Conservation (phyloP, 192 early-diverging fungal genomes). For the Funneliformis geosporum region DNA sequence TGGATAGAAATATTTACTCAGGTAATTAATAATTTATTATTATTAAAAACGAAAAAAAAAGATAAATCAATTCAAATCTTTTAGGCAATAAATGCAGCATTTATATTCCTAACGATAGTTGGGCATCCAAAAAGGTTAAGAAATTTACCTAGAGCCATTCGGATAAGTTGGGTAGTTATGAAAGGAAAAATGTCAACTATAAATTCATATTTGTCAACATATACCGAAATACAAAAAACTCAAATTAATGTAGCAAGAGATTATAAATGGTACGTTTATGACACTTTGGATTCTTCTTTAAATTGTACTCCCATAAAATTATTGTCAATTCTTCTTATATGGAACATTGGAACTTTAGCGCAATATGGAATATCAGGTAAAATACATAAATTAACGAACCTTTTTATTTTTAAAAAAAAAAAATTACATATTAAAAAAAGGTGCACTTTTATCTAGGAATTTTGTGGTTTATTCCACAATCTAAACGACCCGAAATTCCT, state of each 20-base stretch:
- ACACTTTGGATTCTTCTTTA: not conserved
- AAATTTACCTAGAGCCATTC: constrained; percentile 9
- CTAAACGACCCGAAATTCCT: not conserved
- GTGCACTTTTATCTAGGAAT: not conserved
- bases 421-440: too few species aligned
- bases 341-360: constrained; percentile 15
- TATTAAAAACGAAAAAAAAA: too few species aligned
- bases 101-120: constrained; percentile 3
- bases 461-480: constrained; percentile 1
- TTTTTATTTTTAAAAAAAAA: too few species aligned
- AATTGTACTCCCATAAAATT: not conserved
- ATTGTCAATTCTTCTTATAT: not conserved
- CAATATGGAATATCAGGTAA: constrained; percentile 23
- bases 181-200: not conserved
- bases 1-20: not conserved
- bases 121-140: constrained; percentile 3
- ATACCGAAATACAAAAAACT: not conserved
- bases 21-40: not conserved
- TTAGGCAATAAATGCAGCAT: not conserved
- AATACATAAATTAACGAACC: too few species aligned
- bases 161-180: not conserved
- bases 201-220: not conserved
- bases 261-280: constrained; percentile 22
- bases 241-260: not conserved
- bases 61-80: not conserved